Conservation (phyloP, 2,329 filamentous ascomycete species). For the Colletotrichum sp. region DNA sequence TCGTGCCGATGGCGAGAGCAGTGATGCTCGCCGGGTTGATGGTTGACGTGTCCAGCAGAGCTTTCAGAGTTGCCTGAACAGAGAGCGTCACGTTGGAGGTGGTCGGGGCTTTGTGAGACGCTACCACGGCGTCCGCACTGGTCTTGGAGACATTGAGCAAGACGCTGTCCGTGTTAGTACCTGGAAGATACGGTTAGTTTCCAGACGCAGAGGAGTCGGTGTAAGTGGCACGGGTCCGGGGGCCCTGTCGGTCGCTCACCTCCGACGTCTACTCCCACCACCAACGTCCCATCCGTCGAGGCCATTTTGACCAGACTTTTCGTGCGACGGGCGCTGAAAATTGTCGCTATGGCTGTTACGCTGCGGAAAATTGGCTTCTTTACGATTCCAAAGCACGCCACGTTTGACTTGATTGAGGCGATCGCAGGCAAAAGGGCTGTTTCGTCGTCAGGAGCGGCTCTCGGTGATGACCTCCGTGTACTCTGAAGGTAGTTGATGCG, state of each 20-base stretch:
- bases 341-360: neutral
- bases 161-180: constrained; percentile 60
- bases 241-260: neutral
- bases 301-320: neutral
- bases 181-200: constrained; percentile 21
- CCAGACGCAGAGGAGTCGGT: neutral
- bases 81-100: constrained; percentile 52
- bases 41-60: constrained; percentile 41
- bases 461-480: neutral
- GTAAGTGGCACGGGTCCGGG: neutral
- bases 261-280: constrained; percentile 22
- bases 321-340: neutral
- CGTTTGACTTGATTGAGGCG: neutral
- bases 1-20: constrained; percentile 59
- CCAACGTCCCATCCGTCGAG: constrained; percentile 10
- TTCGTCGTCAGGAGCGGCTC: neutral
- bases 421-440: neutral
- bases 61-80: constrained; percentile 48
- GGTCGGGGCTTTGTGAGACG: constrained; percentile 49
- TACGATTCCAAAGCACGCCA: neutral
- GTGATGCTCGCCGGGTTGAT: constrained; percentile 40
- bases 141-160: constrained; percentile 42
- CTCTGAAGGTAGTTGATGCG: neutral
- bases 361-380: neutral
- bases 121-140: constrained; percentile 13